A percentile compares a stretch with the other conserved stretches of the same genome.
Conservation (phyloP, 2,329 filamentous ascomycete genomes). For the Talaromyces marneffei region DNA sequence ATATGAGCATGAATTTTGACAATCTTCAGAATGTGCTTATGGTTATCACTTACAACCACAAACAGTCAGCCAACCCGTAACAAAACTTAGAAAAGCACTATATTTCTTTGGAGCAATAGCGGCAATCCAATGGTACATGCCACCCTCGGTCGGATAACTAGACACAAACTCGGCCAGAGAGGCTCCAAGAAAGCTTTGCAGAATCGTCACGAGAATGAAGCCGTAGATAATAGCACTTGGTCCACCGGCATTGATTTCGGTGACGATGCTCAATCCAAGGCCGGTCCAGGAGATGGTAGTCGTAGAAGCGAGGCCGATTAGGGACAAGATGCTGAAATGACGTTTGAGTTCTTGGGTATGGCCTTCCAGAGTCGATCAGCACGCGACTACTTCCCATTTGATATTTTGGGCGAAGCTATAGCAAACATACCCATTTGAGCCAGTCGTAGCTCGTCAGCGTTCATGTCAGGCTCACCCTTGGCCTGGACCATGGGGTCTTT, state of each 20-base stretch:
- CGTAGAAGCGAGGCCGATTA: conserved; percentile 46
- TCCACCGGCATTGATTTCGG: conserved; percentile 45
- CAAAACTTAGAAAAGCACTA: conserved; percentile 40
- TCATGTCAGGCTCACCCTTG: conserved; percentile 23
- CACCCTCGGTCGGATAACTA: conserved; percentile 45
- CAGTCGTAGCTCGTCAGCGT: conserved; percentile 36
- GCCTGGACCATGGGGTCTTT: conserved; percentile 16
- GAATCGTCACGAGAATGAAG: conserved; percentile 44
- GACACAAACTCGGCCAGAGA: conserved; percentile 47
- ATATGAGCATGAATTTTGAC: conserved; percentile 34
- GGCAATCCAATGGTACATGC: conserved; percentile 50
- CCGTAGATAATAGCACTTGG: conserved; percentile 47
- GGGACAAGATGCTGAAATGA: conserved; percentile 44
- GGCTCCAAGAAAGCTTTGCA: conserved; percentile 43
- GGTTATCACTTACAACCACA: conserved; percentile 29
- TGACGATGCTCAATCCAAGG: conserved; percentile 42
- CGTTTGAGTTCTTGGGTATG: conserved; percentile 47
- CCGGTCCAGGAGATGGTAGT: conserved; percentile 38
- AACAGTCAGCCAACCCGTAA: conserved; percentile 42
- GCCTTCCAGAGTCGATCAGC: conserved; percentile 24
- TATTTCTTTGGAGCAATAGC: conserved; percentile 40
- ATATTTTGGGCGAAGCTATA: background rate
- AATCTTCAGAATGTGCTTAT: background rate
- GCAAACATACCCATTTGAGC: conserved; percentile 40
- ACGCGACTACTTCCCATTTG: background rate